Evolutionary conservation across 2,329 filamentous ascomycete genomes (phyloP), one percentile per base, ranked within the genome.

Genomic region (Cordyceps farinosa): DNA sequence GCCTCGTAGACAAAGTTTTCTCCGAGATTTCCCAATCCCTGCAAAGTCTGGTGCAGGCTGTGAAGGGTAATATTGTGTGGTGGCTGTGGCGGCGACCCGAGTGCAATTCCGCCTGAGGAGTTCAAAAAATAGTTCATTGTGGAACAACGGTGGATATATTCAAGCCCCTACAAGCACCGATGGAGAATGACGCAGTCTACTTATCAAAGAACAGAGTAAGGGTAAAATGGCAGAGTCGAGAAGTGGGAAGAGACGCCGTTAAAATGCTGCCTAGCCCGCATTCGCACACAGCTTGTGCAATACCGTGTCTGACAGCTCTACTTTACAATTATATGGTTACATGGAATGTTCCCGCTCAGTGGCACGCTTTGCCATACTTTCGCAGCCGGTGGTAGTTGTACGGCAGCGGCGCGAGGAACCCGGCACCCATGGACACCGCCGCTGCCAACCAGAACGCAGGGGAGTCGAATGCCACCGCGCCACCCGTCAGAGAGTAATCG

Each of bases 401-500:
- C 1, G 82, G 82, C 59, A 85, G 69, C 9, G 82, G 82, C 0
- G 80, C 75, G 15, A 84, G 59, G 64, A 79, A 82, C 0, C 80
- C 79, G 8, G 78, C 79, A 0, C 67, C 70, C 57, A 80, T 74
- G 0, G 79, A 78, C 40, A 81, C 51, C 50, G 73, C 59, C 40
- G 83, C 83, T 2, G 83, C 82, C 1, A 70, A 64, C 83, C 84
- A 86, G 62, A 86, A 86, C 1, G 70, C 65, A 0, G 81, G 78
- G 32, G 79, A 77, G 1, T 77, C 74, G 11, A 85, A 69, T 0
- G 75, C 71, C 1, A 85, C 78, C 1, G 76, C 68, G 0, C 83
- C 84, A 0, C 82, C 81, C 0, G 83, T 86, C 0, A 86, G 71
- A 63, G 82, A 78, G 63, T 81, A 85, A 65, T 86, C 84, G 3